These are phyloP conservation scores for Penicillium egyptiacum DNA, from an alignment of 495 filamentous ascomycete genomes.

Conservation along the genomic window DNA sequence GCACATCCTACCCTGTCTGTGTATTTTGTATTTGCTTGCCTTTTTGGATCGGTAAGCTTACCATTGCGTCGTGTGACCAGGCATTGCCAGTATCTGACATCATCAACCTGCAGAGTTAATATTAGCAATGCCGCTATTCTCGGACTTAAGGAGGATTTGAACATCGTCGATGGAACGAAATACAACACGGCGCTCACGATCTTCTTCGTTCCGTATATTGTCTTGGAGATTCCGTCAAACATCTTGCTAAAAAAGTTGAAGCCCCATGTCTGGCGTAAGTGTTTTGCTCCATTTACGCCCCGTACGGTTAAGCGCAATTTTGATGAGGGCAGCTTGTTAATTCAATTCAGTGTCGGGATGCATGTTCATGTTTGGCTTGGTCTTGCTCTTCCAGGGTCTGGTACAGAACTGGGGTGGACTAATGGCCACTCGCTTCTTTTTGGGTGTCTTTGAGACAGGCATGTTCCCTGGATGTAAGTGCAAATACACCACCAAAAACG, in stretches of 20 bases:
- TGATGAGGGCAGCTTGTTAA: conserved; percentile 2
- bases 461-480: conserved; percentile 73
- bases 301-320: background rate
- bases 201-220: conserved; percentile 90
- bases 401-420: conserved; percentile 76
- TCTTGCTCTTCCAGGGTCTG: conserved; percentile 76
- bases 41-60: conserved; percentile 73
- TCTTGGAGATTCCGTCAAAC: conserved; percentile 88
- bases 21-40: conserved; percentile 79
- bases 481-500: background rate
- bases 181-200: conserved; percentile 81
- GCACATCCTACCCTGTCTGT: conserved; percentile 77
- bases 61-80: background rate
- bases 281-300: background rate
- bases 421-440: conserved; percentile 79
- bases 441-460: conserved; percentile 84
- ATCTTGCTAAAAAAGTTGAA: conserved; percentile 78
- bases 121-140: conserved; percentile 66
- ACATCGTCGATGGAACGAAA: conserved; percentile 54
- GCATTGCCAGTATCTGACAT: conserved; percentile 12
- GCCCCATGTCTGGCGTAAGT: conserved; percentile 74
- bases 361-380: conserved; percentile 81
- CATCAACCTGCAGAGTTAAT: conserved; percentile 51
- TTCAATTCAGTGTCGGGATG: conserved; percentile 57
- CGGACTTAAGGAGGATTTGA: conserved; percentile 63